Evolutionary conservation across 495 filamentous ascomycete species (phyloP), one percentile per base, ranked within the genome.

Genomic region (Neohortaea acidophila): DNA sequence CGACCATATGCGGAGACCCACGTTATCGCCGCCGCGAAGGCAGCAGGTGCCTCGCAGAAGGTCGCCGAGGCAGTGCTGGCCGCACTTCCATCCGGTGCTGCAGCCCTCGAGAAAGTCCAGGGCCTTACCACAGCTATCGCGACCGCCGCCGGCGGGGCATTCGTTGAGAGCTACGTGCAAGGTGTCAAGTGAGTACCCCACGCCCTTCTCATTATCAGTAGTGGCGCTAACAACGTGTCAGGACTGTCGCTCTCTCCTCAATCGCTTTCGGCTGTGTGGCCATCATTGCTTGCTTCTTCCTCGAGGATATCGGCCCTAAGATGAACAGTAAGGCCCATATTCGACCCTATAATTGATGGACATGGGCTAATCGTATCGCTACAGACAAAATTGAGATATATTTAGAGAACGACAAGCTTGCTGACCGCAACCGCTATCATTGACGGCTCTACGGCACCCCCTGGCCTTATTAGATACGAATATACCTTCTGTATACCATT

Each of bases 361-460:
- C 42, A 25, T 20, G 52, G 43, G 17, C 44, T 48, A 17, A 49
- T 55, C 32, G 50, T 51, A 35, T 43, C 33, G 4, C 40, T 38
- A 13, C 54, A 54, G 45, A 54, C 52, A 49, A 48, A 43, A 56
- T 56, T 44, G 53, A 56, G 34, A 36, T 54, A 10, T 56, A 46
- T 37, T 41, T 56, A 41, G 53, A 56, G 52, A 56, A 56, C 27
- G 51, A 54, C 32, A 52, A 39, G 10, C 21, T 49, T 13, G 52
- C 48, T 12, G 51, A 54, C 11, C 51, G 43, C 44, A 56, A 56
- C 35, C 44, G 41, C 35, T 56, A 48, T 29, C 53, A 56, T 23
- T 56, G 14, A 32, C n/a, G n/a, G n/a, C 10, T 27, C 24, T 7
- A 27, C 8, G 8, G 24, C n/a, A 8, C 24, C 24, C 24, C 24